Evolutionary conservation across 306 rosid species (phyloP).

Genomic region (Vicia villosa): DNA sequence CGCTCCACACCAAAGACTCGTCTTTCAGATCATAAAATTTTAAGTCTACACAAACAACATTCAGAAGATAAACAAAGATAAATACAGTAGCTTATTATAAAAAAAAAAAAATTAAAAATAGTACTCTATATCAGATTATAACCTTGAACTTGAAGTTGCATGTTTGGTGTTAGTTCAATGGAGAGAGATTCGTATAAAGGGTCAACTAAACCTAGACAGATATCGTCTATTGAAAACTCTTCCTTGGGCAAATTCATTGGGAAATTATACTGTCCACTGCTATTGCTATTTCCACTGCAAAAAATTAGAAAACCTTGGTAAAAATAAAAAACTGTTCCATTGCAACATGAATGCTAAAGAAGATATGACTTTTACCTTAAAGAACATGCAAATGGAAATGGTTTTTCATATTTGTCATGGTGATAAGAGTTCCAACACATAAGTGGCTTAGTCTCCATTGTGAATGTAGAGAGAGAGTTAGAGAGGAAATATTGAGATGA

Average conservation of each 20-base stretch:
- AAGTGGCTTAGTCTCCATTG: constrained; percentile 34
- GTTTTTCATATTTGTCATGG: constrained; percentile 35
- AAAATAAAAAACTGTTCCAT: background rate
- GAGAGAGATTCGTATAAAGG: constrained; percentile 35
- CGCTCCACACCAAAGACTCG: constrained; percentile 38
- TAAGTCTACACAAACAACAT: constrained; percentile 38
- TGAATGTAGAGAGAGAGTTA: background rate
- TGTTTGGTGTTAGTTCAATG: constrained; percentile 38
- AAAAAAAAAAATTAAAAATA: too few species aligned
- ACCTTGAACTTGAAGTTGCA: constrained; percentile 48
- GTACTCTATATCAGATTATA: background rate
- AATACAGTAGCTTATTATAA: too few species aligned
- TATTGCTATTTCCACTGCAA: constrained; percentile 27
- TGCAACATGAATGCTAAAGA: background rate
- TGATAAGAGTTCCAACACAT: constrained; percentile 26
- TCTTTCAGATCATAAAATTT: constrained; percentile 27
- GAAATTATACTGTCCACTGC: background rate
- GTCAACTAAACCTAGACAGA: constrained; percentile 29
- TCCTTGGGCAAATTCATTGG: constrained; percentile 42
- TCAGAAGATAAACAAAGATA: too few species aligned
- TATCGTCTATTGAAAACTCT: constrained; percentile 31
- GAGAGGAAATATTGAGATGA: background rate
- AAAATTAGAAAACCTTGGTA: background rate
- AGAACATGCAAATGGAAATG: constrained; percentile 26
- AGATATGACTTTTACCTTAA: too few species aligned